phyloP scores from a whole-genome alignment of 2,329 filamentous ascomycete species.

The Ophiostoma sp. region DNA sequence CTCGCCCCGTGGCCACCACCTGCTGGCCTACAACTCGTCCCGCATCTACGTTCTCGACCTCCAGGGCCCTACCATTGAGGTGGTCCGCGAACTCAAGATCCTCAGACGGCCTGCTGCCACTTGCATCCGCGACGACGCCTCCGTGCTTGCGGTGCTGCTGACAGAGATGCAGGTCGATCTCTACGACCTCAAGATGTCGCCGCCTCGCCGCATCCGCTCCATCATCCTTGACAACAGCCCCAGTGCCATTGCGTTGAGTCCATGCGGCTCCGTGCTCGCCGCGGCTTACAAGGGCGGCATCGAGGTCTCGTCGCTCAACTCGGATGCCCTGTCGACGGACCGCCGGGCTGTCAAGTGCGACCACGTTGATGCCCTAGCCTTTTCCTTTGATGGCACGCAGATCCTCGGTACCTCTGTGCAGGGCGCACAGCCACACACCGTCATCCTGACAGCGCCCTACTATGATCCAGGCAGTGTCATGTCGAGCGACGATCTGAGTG shows the following conservation, averaged over 20 bases:
- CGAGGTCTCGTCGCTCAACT: slow-evolving; percentile 71
- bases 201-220: slow-evolving; percentile 66
- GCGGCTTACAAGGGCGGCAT: slow-evolving; percentile 85
- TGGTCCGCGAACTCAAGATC: slow-evolving; percentile 75
- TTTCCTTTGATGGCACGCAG: slow-evolving; percentile 73
- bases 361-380: slow-evolving; percentile 65
- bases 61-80: slow-evolving; percentile 52
- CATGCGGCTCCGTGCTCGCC: slow-evolving; percentile 74
- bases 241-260: slow-evolving; percentile 72
- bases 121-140: slow-evolving; percentile 73
- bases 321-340: slow-evolving; percentile 59
- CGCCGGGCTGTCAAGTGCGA: slow-evolving; percentile 74
- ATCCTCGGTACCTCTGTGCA: slow-evolving; percentile 69
- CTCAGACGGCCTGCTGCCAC: slow-evolving; percentile 68
- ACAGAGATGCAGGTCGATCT: slow-evolving; percentile 79
- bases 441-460: slow-evolving; percentile 73
- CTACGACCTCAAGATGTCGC: slow-evolving; percentile 63
- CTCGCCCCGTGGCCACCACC: slow-evolving; percentile 66
- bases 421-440: slow-evolving; percentile 60
- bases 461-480: slow-evolving; percentile 66
- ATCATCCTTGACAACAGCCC: slow-evolving; percentile 74
- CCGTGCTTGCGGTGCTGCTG: slow-evolving; percentile 70
- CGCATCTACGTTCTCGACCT: slow-evolving; percentile 75
- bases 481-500: slow-evolving; percentile 62
- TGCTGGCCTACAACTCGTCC: slow-evolving; percentile 80